These are phyloP conservation scores for Talaromyces islandicus DNA, from an alignment of 2,329 filamentous ascomycete species.

Conservation along the genomic window DNA sequence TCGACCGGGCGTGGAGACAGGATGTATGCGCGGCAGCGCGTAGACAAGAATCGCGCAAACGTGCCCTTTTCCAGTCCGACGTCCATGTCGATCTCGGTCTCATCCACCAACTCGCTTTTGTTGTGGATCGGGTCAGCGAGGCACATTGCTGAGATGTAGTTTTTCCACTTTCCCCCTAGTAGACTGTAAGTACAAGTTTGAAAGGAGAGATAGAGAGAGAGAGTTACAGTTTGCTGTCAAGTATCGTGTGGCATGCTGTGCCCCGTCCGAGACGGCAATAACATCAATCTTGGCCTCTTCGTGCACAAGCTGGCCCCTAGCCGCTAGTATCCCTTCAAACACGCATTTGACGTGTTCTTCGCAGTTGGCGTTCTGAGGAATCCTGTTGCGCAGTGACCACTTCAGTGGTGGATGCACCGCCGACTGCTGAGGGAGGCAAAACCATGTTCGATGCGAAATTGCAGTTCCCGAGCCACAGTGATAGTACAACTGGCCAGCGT, in stretches of 20 bases:
- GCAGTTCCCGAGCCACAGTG: conserved; percentile 58
- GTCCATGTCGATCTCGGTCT: background rate
- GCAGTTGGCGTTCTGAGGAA: conserved; percentile 54
- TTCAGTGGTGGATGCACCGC: conserved; percentile 53
- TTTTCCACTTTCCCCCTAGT: conserved; percentile 34
- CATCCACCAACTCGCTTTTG: conserved; percentile 15
- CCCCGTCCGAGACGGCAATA: conserved; percentile 64
- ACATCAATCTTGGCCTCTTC: conserved; percentile 58
- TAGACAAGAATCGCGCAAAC: conserved; percentile 29
- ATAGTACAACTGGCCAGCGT: conserved; percentile 72
- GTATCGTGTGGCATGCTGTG: conserved; percentile 52
- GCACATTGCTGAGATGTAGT: conserved; percentile 34
- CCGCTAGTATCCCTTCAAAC: conserved; percentile 56
- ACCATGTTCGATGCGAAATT: conserved; percentile 55
- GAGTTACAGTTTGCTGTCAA: conserved; percentile 49
- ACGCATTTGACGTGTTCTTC: conserved; percentile 61
- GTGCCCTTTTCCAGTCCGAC: conserved; percentile 6
- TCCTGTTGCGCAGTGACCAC: conserved; percentile 52
- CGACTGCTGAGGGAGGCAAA: conserved; percentile 55
- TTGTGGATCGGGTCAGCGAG: conserved; percentile 34
- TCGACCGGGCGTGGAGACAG: conserved; percentile 48
- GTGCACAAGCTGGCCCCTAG: conserved; percentile 36
- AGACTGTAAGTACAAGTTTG: background rate
- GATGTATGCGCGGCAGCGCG: conserved; percentile 59
- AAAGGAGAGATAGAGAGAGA: background rate